Conservation (phyloP, 177 flowering plant species). For the Vitis hybrid region DNA sequence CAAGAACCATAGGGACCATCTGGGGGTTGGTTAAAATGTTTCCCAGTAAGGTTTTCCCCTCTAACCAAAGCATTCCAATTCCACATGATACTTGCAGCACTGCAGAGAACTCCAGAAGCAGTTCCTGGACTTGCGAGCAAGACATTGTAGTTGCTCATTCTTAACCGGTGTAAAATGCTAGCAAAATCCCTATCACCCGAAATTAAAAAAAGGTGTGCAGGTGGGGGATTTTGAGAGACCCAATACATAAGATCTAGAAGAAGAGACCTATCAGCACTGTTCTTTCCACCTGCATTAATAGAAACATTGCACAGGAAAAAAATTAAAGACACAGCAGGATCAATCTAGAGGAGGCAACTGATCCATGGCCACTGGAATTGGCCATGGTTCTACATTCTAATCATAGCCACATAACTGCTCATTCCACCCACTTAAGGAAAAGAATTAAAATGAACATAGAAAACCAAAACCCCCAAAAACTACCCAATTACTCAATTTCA, state of each 20-base stretch:
- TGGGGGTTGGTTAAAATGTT: constrained; percentile 81
- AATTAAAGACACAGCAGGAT: not conserved
- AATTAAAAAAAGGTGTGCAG: constrained; percentile 89
- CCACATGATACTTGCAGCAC: constrained; percentile 97
- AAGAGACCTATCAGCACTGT: constrained; percentile 83
- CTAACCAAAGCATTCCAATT: constrained; percentile 64
- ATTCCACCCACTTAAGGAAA: no score
- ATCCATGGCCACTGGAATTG: not conserved
- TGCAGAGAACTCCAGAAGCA: constrained; percentile 69
- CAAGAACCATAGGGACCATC: constrained; percentile 86
- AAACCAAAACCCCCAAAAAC: no score
- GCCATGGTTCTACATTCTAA: no score
- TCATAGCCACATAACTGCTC: no score
- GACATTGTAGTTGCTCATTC: constrained; percentile 86
- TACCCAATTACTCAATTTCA: no score
- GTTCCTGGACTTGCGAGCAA: constrained; percentile 63
- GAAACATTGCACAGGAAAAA: not conserved
- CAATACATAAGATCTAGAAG: constrained; percentile 74
- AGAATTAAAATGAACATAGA: no score
- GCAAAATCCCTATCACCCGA: constrained; percentile 89
- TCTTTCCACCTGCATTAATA: constrained; percentile 73
- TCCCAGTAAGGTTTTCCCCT: constrained; percentile 65
- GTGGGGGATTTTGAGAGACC: constrained; percentile 94
- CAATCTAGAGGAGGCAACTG: not conserved
- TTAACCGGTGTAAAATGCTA: constrained; percentile 61